Percentiles rank a stretch among this genome's conserved stretches.
Conservation (phyloP, 371 early-diverging fungal genomes). For the Rhizomucor pusillus region DNA sequence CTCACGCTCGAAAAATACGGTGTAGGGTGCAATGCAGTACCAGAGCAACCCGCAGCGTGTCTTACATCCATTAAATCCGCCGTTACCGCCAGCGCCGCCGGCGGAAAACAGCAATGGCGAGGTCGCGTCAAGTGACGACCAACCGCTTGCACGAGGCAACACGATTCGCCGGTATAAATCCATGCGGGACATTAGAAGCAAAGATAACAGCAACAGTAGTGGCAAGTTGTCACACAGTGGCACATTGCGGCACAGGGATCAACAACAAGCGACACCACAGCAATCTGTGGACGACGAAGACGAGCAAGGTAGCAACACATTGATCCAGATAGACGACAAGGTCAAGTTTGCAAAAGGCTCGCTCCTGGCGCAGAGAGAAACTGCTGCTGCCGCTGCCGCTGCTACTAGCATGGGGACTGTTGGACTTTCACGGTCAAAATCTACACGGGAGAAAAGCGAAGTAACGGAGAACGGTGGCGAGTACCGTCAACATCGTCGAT, state of each 20-base stretch:
- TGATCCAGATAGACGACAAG: constrained; percentile 42
- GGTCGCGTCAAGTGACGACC: neutral
- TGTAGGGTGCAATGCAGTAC: constrained; percentile 36
- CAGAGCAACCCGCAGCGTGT: constrained; percentile 35
- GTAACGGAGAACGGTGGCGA: neutral
- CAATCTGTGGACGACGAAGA: constrained; percentile 2
- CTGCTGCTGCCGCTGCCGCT: neutral
- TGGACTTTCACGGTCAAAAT: constrained; percentile 31
- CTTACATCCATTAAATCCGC: constrained; percentile 32
- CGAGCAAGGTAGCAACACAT: constrained; percentile 12
- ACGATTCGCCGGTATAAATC: constrained; percentile 38
- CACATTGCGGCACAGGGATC: constrained; percentile 9
- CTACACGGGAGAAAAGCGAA: constrained; percentile 21
- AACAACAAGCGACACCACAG: constrained; percentile 17
- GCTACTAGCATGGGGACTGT: neutral
- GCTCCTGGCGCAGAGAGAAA: constrained; percentile 25
- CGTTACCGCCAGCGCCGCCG: constrained; percentile 10
- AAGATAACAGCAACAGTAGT: constrained; percentile 22
- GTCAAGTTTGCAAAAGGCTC: constrained; percentile 43
- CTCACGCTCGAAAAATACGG: neutral
- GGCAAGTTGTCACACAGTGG: constrained; percentile 20
- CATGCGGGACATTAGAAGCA: constrained; percentile 20
- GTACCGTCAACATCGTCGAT: constrained; percentile 4
- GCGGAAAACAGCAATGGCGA: constrained; percentile 1
- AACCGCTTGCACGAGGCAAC: neutral